These are phyloP conservation scores for Monosporozyma siamensis DNA, from an alignment of 805 yeast genomes.

Conservation along the genomic window DNA sequence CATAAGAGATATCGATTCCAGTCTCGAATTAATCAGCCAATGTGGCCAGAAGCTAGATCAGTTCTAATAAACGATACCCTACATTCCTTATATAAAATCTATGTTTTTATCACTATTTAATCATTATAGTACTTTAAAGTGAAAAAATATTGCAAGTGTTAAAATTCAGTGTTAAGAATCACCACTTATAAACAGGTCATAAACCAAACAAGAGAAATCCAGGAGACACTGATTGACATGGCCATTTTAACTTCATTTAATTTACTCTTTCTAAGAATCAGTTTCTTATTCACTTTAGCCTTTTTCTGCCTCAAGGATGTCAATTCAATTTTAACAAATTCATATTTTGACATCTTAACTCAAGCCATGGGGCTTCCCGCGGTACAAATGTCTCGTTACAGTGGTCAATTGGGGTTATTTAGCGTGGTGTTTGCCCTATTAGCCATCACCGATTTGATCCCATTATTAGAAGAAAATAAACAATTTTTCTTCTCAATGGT, in stretches of 20 bases:
- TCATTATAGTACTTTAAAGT: too few relatives aligned
- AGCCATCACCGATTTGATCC: conserved; percentile 48
- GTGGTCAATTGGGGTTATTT: conserved; percentile 42
- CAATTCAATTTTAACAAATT: conserved; percentile 34
- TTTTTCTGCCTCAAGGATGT: conserved; percentile 43
- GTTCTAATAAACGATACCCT: too few relatives aligned
- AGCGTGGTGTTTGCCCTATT: conserved; percentile 37
- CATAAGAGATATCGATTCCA: conserved; percentile 1
- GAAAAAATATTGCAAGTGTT: too few relatives aligned
- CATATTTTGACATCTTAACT: conserved; percentile 43
- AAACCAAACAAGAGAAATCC: not conserved
- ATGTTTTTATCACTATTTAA: too few relatives aligned
- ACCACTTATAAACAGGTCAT: too few relatives aligned
- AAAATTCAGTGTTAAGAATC: too few relatives aligned
- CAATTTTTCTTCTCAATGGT: conserved; percentile 50
- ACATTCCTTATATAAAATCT: too few relatives aligned
- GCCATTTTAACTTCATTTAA: conserved; percentile 43
- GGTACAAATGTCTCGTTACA: conserved; percentile 22
- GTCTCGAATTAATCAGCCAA: not conserved
- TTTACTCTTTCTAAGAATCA: conserved; percentile 39
- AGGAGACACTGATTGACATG: conserved; percentile 30
- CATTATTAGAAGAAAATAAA: conserved; percentile 39
- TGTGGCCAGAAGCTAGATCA: conserved; percentile 5
- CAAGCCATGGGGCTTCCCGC: conserved; percentile 48
- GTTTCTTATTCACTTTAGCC: conserved; percentile 36